These are phyloP conservation scores for Stephanodiscus triporus DNA, from an alignment of 108 stramenopile genomes.

Conservation along the genomic window DNA sequence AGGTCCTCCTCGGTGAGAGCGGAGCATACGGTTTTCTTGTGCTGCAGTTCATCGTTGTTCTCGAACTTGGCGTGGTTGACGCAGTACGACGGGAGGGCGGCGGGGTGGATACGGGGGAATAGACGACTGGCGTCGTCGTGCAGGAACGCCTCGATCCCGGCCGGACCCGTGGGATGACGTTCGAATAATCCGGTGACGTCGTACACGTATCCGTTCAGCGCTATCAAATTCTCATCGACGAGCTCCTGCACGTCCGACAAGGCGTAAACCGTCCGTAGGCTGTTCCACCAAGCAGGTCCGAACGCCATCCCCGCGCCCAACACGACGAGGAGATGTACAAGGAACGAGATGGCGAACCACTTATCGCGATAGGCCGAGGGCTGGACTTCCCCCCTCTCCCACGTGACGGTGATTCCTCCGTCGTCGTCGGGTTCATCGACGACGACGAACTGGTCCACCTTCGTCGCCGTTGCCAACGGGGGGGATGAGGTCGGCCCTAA, in stretches of 20 bases:
- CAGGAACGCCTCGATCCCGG: constrained; percentile 20
- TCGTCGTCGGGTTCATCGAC: constrained; percentile 12
- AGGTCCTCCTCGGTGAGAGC: constrained; percentile 45
- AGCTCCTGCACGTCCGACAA: too few species aligned
- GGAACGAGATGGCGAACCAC: constrained; percentile 60
- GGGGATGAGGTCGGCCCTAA: neutral
- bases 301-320: constrained; percentile 19
- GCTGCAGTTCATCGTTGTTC: constrained; percentile 25
- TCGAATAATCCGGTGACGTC: too few species aligned
- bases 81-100: constrained; percentile 42
- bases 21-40: constrained; percentile 17
- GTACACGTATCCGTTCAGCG: too few species aligned
- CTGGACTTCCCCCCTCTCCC: constrained; percentile 47
- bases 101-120: constrained; percentile 55
- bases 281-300: neutral
- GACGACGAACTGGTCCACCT: neutral
- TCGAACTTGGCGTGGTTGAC: constrained; percentile 30
- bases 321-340: constrained; percentile 40
- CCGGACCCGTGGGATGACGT: too few species aligned
- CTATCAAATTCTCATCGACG: too few species aligned
- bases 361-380: constrained; percentile 50
- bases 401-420: constrained; percentile 28
- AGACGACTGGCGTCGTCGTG: constrained; percentile 10
- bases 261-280: neutral
- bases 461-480: constrained; percentile 10